A percentile compares a stretch with the other conserved stretches of the same genome.
phyloP scores from a whole-genome alignment of 1,284 basidiomycete species.

The Coniferiporia weirii region DNA sequence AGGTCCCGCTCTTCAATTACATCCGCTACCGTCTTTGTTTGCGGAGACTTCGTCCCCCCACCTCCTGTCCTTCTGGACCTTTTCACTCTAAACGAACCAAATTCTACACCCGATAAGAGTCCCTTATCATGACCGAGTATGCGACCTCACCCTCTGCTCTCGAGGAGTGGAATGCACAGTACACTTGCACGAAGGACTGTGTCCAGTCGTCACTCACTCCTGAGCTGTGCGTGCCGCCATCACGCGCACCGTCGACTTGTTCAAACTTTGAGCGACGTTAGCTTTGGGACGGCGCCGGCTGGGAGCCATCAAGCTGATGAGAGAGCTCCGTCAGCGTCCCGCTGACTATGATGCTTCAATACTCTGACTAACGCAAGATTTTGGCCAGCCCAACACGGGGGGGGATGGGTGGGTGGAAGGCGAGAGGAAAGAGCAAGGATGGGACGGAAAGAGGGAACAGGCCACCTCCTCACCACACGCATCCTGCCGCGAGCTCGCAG shows the following conservation, averaged over 20 bases:
- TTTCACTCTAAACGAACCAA: neutral
- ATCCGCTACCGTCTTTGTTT: neutral
- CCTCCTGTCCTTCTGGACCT: neutral
- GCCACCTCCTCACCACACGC: neutral
- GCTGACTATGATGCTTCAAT: constrained; percentile 65
- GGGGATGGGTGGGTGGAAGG: neutral
- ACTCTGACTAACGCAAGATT: constrained; percentile 46
- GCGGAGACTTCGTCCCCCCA: neutral
- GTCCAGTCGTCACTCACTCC: constrained; percentile 34
- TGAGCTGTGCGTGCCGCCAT: constrained; percentile 46
- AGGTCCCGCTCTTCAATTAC: neutral
- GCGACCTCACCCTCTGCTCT: constrained; percentile 52
- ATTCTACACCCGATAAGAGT: neutral
- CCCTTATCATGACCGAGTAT: constrained; percentile 56
- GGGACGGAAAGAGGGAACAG: neutral
- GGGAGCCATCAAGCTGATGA: constrained; percentile 49
- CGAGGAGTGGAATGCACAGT: constrained; percentile 49
- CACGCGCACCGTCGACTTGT: constrained; percentile 47
- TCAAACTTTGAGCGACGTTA: constrained; percentile 32
- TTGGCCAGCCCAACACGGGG: constrained; percentile 1
- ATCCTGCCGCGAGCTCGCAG: neutral
- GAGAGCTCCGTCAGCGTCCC: constrained; percentile 62
- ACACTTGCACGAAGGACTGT: constrained; percentile 58
- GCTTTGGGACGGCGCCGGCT: constrained; percentile 33
- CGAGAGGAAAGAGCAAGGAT: neutral